Evolutionary conservation across 1,284 basidiomycete species (phyloP), one percentile per base, ranked within the genome.

Genomic region (Fomitopsis palustris): DNA sequence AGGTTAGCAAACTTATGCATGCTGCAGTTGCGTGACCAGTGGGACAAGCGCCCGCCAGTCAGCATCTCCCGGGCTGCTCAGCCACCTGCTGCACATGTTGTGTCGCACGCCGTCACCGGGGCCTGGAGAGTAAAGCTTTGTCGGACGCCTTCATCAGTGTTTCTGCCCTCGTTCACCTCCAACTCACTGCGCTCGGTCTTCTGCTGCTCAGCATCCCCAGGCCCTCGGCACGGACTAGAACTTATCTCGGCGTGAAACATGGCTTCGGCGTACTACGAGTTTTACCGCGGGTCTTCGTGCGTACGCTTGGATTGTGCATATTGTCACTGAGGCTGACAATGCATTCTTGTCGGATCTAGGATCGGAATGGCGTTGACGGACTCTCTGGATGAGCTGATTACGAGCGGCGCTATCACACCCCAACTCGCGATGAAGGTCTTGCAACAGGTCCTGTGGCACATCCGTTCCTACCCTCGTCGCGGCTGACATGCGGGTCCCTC

Each of bases 281-380:
- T 95, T 74, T 95, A 95, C 76, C 83, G 92, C 58, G 90, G 90
- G 60, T 92, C 90, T 55, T 92, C 90, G 90, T 92, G 81, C 70
- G 90, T 85, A 52, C 25, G 14, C 17, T 31, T n/a, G 7, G 19
- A 21, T 33, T 42, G n/a, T 21, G 23, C 39, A 47, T 42, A 27
- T 23, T 19, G 35, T 3, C 10, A 10, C 53, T 61, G 27, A 3
- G 19, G 31, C n/a, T 38, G 42, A 49, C 45, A n/a, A n/a, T 49
- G 45, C 12, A 43, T 25, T 23, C 16, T 4, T 9, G 8, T 14
- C 23, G 41, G 14, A 29, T 53, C 6, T 69, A 98, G 96, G 66
- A 94, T 98, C 75, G 96, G 96, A 43, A 94, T 96, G 82, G 95
- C 96, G 51, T 83, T 99, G 58, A 98, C 96, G n/a, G 96, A 99